These are phyloP conservation scores for Cyclotella choctawhatcheeana DNA, from an alignment of 108 stramenopile genomes.

Conservation along the genomic window DNA sequence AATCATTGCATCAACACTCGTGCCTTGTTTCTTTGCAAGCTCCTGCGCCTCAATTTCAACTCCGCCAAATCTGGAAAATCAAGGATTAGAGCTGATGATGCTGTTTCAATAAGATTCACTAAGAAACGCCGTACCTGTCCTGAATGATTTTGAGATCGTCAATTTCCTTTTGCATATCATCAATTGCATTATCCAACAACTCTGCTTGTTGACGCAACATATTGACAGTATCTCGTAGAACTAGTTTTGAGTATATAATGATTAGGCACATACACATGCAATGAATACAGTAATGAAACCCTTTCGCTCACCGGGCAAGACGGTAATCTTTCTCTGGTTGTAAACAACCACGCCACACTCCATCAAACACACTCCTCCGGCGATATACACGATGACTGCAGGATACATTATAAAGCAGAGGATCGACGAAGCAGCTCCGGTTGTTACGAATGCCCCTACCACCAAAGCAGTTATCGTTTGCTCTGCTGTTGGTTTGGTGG, in stretches of 20 bases:
- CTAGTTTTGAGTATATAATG: too few relatives aligned
- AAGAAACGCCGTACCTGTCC: not conserved
- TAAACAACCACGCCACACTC: constrained; percentile 25
- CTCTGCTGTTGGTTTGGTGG: too few relatives aligned
- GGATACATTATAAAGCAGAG: not conserved
- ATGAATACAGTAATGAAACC: too few relatives aligned
- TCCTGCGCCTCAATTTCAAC: constrained; percentile 24
- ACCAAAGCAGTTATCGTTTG: too few relatives aligned
- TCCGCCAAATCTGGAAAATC: constrained; percentile 22
- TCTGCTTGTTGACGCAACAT: not conserved
- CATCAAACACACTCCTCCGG: constrained; percentile 22
- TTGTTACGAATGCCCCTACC: too few relatives aligned
- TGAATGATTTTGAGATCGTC: constrained; percentile 6
- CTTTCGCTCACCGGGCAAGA: constrained; percentile 12
- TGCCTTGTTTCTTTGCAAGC: constrained; percentile 15
- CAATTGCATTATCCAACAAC: not conserved
- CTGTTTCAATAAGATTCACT: not conserved
- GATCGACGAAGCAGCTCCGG: not conserved
- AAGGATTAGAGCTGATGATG: not conserved
- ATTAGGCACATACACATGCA: too few relatives aligned
- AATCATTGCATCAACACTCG: constrained; percentile 17
- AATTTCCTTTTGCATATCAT: constrained; percentile 6
- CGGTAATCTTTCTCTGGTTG: constrained; percentile 28
- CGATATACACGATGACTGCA: not conserved
- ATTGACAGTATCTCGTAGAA: not conserved